phyloP scores from a whole-genome alignment of 2,329 filamentous ascomycete species.

The Alternaria sp. region DNA sequence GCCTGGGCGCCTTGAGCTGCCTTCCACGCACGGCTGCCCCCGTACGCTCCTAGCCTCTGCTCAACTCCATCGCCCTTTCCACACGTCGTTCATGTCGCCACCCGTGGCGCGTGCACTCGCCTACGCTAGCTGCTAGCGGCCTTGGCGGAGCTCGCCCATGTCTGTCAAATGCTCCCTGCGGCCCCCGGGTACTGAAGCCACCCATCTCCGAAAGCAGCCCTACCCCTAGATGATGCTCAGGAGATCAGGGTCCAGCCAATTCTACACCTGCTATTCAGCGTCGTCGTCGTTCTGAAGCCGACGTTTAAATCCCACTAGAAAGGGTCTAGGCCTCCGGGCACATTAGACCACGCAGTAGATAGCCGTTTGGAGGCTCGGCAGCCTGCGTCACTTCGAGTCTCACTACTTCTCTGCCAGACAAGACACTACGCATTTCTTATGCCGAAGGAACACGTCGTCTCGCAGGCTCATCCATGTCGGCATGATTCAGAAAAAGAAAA shows the following conservation, averaged over 20 bases:
- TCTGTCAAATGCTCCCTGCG: background rate
- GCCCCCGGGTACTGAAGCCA: no score
- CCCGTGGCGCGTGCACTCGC: background rate
- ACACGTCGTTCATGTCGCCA: background rate
- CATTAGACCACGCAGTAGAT: background rate
- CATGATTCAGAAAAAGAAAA: background rate
- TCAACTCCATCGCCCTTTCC: background rate
- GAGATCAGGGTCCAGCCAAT: constrained; percentile 7
- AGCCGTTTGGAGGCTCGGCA: background rate
- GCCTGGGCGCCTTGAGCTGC: background rate
- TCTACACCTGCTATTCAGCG: constrained; percentile 1
- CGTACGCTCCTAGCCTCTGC: background rate
- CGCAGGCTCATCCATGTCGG: background rate
- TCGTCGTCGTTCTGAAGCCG: background rate
- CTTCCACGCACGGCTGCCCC: background rate
- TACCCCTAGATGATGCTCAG: background rate
- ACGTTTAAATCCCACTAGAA: background rate
- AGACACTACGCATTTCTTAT: background rate
- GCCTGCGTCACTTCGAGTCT: background rate
- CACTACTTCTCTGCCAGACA: background rate
- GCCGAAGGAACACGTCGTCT: background rate
- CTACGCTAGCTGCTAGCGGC: background rate
- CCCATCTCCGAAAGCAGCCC: constrained; percentile 1
- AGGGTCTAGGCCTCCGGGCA: background rate
- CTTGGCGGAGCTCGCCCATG: background rate